These are phyloP conservation scores for Xylariaceae sp. DNA, from an alignment of 2,329 filamentous ascomycete genomes.

Conservation along the genomic window DNA sequence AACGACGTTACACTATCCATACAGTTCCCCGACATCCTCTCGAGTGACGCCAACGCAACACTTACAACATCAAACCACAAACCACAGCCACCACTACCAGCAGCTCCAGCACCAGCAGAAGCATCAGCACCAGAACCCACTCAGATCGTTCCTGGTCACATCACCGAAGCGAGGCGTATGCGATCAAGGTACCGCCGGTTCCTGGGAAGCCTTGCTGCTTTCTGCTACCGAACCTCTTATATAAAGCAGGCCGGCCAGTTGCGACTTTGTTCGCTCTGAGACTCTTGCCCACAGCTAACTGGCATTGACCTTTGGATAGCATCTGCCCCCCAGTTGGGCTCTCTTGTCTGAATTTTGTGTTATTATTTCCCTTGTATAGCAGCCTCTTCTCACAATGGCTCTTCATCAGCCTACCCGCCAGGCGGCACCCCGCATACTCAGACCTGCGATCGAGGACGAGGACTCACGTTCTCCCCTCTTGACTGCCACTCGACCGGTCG, in stretches of 20 bases:
- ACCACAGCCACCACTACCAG: background rate
- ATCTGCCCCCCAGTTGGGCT: conserved; percentile 13
- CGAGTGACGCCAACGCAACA: background rate
- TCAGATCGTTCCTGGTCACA: background rate
- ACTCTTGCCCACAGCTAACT: background rate
- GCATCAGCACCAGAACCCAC: background rate
- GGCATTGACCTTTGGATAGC: conserved; percentile 3
- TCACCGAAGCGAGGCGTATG: background rate
- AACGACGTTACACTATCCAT: background rate
- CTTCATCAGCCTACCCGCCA: conserved; percentile 57
- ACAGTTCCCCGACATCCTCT: background rate
- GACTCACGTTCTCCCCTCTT: conserved; percentile 35
- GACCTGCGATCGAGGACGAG: conserved; percentile 35
- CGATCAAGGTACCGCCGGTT: background rate
- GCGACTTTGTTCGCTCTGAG: background rate
- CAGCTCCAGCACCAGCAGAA: background rate
- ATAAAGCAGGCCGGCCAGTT: background rate
- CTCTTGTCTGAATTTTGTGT: background rate
- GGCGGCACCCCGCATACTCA: conserved; percentile 44
- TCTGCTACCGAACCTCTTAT: background rate
- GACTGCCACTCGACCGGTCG: conserved; percentile 39
- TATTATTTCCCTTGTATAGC: background rate
- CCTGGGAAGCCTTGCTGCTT: background rate
- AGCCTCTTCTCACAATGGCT: conserved; percentile 40
- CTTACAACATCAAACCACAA: background rate